Evolutionary conservation across 2,329 filamentous ascomycete genomes (phyloP).

Genomic region (Stachybotrys chartarum): DNA sequence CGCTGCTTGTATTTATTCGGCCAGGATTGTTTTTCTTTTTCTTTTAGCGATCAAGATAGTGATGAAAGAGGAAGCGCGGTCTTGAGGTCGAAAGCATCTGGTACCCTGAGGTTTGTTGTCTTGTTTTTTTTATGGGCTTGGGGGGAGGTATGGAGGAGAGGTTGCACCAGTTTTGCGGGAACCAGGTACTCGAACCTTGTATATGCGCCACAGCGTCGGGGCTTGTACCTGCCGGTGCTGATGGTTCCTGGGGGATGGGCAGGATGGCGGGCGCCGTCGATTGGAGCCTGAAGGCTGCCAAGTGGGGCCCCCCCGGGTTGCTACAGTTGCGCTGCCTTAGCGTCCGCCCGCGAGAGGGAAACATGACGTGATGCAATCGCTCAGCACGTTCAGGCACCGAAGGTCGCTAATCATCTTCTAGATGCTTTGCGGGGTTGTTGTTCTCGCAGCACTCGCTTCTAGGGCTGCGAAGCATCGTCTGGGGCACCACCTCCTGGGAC

Average conservation of each 20-base stretch:
- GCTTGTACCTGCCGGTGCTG: background rate
- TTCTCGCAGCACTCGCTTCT: too few relatives aligned
- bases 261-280: background rate
- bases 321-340: background rate
- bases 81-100: background rate
- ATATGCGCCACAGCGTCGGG: background rate
- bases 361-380: background rate
- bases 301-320: background rate
- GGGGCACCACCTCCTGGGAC: too few relatives aligned
- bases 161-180: too few relatives aligned
- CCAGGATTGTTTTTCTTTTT: background rate
- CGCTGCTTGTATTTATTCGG: slow-evolving; percentile 1
- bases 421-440: too few relatives aligned
- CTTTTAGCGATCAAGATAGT: background rate
- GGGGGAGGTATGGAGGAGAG: too few relatives aligned
- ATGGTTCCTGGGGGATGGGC: background rate
- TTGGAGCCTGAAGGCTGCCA: background rate
- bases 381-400: too few relatives aligned
- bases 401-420: too few relatives aligned
- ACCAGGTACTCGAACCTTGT: background rate
- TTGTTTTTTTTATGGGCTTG: background rate
- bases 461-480: too few relatives aligned
- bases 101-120: background rate
- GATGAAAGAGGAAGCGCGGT: background rate
- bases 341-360: background rate